Evolutionary conservation across 108 stramenopile genomes (phyloP), one percentile per base, ranked within the genome.

Genomic region (Nannochloropsis granulata): DNA sequence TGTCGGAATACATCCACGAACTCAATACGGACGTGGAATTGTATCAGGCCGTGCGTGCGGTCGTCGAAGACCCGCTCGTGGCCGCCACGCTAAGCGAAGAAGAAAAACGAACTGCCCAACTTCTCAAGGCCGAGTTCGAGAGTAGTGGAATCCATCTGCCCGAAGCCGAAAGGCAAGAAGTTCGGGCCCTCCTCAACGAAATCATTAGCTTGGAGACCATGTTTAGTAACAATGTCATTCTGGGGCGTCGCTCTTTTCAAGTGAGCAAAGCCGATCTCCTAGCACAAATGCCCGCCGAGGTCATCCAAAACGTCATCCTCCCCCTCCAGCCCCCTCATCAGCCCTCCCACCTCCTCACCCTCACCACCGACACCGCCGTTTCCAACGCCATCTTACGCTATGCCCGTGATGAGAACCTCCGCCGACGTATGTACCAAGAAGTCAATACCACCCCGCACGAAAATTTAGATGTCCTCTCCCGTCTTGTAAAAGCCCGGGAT

Each of bases 121-220:
- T 88, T 12, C 88, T 88, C 82, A 88, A 88, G 88, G 84, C 86
- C 26, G 97, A 98, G 86, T 98, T 96, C 86, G 97, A 97, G 92
- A 82, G 94, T 23, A 95, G 95, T 85, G 96, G 96, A 25, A 96
- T 96, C 42, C 96, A 96, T 87, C 86, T 98, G 24, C 83, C 92
- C 10, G 91, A 91, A 43, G 84, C 88, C 25, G 82, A 94, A 82
- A 91, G 96, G 25, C 90, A 90, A 43, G 84, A 93, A 14, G 95
- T 96, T 45, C 71, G 81, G 24, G 46, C 81, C 16, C 81, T 86
- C 23, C 85, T 82, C 43, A 86, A 82, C 81, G 85, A 86, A 24
- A 80, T 80, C 43, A 86, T 81, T 21, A 34, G 71, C 56, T 71
- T 86, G 78, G 85, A 86, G 71, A 82, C 79, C 8, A 81, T 86